Evolutionary conservation across 345 rosid species (phyloP), one percentile per base, ranked within the genome.

Genomic region (Gossypioides kirkii): DNA sequence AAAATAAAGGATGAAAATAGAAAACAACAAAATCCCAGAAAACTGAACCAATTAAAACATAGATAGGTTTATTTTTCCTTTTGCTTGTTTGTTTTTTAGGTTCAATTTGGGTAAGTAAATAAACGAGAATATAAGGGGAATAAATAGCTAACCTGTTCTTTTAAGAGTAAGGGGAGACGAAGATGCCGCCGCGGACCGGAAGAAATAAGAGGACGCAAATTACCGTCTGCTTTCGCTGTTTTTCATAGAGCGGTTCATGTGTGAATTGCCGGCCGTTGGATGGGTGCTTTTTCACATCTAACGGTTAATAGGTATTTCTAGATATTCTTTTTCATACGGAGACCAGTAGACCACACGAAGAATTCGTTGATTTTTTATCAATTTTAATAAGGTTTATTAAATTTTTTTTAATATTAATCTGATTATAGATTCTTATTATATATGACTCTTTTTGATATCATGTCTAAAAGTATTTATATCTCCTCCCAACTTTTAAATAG

Each of bases 121-220:
- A 45, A 18, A 43, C 3, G 56, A 64, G 25, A 36, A 5, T 20
- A 20, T 43, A 43, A 65, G 32, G 26, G 1, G 2, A 9, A 42
- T 26, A 65, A 43, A 10, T 4, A 32, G 22, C 32, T 47, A 16
- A 67, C 55, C 71, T 16, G 41, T 67, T 25, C 42, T 23, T 64
- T 62, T 64, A 62, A 62, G 47, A 25, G 17, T 14, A 55, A 58
- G n/a, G 43, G 49, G 17, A 63, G 42, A 58, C 14, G 28, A 74
- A 32, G 75, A 17, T 20, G 73, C 70, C 71, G 83, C 76, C 74
- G 55, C 55, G 71, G 68, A 76, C 77, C 42, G 59, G 61, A 26
- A 17, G 41, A 36, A 10, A 47, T n/a, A 56, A 28, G 58, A 6
- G 66, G 69, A 70, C 73, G 9, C 46, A 65, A 64, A 18, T 65